phyloP scores from a whole-genome alignment of 345 rosid genomes.

The Sapria himalayana region DNA sequence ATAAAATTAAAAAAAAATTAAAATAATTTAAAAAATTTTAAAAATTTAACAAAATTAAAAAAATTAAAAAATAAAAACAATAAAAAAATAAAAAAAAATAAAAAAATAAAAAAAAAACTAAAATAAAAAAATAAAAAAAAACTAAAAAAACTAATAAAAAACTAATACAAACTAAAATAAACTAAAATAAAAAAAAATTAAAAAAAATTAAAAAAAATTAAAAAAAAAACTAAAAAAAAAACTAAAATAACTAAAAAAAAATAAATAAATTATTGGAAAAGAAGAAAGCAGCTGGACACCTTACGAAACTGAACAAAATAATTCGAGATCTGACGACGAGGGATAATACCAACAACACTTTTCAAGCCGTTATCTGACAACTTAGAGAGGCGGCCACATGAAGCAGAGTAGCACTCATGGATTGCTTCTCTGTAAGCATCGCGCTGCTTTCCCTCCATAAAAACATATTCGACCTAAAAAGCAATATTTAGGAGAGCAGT shows the following conservation, averaged over 20 bases:
- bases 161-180: too few relatives aligned
- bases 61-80: too few relatives aligned
- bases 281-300: conserved; percentile 21
- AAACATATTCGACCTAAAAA: conserved; percentile 71
- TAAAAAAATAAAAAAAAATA: too few relatives aligned
- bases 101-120: too few relatives aligned
- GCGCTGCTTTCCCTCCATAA: conserved; percentile 62
- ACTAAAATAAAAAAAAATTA: too few relatives aligned
- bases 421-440: conserved; percentile 72
- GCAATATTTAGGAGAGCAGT: conserved; percentile 7
- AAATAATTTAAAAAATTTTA: too few relatives aligned
- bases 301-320: conserved; percentile 87
- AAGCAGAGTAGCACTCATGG: conserved; percentile 66
- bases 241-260: conserved; percentile 6
- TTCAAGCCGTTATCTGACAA: conserved; percentile 24
- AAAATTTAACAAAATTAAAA: too few relatives aligned
- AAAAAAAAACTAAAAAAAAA: too few relatives aligned
- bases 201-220: too few relatives aligned
- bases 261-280: conserved; percentile 3
- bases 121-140: too few relatives aligned
- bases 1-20: too few relatives aligned
- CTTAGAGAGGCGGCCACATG: conserved; percentile 48
- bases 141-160: too few relatives aligned
- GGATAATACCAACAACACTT: conserved; percentile 33
- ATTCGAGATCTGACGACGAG: conserved; percentile 74